A percentile compares a stretch with the other conserved stretches of the same genome.
These are phyloP conservation scores for Ceratobasidium sp. DNA, from an alignment of 1,284 basidiomycete genomes.

Conservation along the genomic window DNA sequence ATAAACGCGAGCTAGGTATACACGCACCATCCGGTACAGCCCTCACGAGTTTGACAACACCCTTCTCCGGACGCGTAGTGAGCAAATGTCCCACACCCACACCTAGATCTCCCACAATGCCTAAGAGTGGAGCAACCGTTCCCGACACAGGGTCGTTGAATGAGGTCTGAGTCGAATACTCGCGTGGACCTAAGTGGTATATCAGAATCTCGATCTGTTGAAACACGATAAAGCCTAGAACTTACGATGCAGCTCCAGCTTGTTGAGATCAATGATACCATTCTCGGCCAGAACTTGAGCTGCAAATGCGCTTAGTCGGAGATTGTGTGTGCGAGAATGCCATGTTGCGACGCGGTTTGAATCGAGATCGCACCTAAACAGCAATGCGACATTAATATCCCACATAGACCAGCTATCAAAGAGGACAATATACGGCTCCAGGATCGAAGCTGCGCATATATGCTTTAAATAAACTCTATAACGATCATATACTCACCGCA, in stretches of 20 bases:
- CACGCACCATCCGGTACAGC: constrained; percentile 60
- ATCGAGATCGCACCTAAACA: constrained; percentile 67
- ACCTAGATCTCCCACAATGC: constrained; percentile 65
- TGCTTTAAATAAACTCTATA: not conserved
- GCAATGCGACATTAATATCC: not conserved
- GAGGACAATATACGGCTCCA: not conserved
- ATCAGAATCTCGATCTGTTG: too few relatives aligned
- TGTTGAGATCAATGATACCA: constrained; percentile 61
- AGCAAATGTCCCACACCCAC: constrained; percentile 63
- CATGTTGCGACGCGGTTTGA: constrained; percentile 66
- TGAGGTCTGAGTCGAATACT: constrained; percentile 63
- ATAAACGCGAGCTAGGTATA: not conserved
- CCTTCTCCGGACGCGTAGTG: constrained; percentile 57
- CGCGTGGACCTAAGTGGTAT: constrained; percentile 62
- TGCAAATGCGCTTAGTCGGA: constrained; percentile 68
- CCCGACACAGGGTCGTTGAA: constrained; percentile 63
- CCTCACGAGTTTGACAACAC: constrained; percentile 63
- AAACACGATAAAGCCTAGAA: constrained; percentile 33
- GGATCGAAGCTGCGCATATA: not conserved
- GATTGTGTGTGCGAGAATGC: constrained; percentile 68
- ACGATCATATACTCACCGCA: constrained; percentile 59
- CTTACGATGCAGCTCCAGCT: constrained; percentile 66
- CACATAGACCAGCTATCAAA: not conserved
- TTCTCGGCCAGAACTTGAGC: constrained; percentile 67
- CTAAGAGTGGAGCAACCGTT: constrained; percentile 64